Percentiles rank a stretch among this genome's conserved stretches.
phyloP scores from a whole-genome alignment of 2,329 filamentous ascomycete genomes.

The Trichoderma sp. region DNA sequence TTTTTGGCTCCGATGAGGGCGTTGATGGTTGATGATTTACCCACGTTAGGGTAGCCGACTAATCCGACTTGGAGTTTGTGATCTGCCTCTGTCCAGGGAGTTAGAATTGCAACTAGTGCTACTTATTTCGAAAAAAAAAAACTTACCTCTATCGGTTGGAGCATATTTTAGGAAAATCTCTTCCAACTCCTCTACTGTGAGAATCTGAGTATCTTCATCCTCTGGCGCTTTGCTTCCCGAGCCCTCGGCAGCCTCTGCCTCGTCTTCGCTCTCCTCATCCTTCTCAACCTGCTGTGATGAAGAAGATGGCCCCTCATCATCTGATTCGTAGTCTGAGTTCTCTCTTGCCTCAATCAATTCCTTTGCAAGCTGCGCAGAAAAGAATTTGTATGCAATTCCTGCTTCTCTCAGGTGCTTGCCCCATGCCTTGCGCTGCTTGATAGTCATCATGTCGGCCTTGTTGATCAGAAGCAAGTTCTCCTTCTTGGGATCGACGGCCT shows the following conservation, averaged over 20 bases:
- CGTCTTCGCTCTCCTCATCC: slow-evolving; percentile 29
- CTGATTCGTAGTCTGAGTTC: slow-evolving; percentile 47
- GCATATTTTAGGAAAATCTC: slow-evolving; percentile 77
- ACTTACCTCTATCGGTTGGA: slow-evolving; percentile 50
- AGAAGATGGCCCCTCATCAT: slow-evolving; percentile 34
- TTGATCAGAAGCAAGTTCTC: slow-evolving; percentile 92
- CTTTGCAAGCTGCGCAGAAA: slow-evolving; percentile 89
- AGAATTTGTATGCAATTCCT: slow-evolving; percentile 89
- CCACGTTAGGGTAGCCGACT: slow-evolving; percentile 97
- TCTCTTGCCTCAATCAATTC: slow-evolving; percentile 76
- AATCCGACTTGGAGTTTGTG: slow-evolving; percentile 84
- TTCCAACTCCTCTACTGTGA: slow-evolving; percentile 92
- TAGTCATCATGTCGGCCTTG: slow-evolving; percentile 98
- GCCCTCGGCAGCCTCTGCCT: slow-evolving; percentile 23
- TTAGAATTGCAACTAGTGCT: slow-evolving; percentile 18
- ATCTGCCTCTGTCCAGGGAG: slow-evolving; percentile 40
- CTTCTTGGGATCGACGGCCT: slow-evolving; percentile 84
- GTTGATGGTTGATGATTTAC: slow-evolving; percentile 99
- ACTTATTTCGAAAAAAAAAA: too few relatives aligned
- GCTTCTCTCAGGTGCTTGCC: slow-evolving; percentile 79
- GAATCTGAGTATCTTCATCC: slow-evolving; percentile 69
- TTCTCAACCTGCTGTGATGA: slow-evolving; percentile 5
- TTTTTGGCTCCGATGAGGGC: slow-evolving; percentile 98
- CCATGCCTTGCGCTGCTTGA: slow-evolving; percentile 78
- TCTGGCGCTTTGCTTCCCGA: slow-evolving; percentile 28